Evolutionary conservation across 129 eudicot genomes (phyloP), one percentile per base, ranked within the genome.

Genomic region (Pulicaria dysenterica): DNA sequence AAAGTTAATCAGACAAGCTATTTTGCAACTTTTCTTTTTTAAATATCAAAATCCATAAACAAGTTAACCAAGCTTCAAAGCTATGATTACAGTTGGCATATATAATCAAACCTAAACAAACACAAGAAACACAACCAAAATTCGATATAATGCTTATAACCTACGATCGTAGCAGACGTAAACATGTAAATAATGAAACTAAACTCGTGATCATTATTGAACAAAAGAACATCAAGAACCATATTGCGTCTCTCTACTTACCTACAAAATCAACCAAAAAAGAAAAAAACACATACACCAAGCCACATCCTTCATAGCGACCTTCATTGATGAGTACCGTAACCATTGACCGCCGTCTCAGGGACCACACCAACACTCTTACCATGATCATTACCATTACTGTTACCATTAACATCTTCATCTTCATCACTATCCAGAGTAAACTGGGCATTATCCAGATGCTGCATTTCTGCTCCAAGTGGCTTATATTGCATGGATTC

Each of bases 351-450:
- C n/a, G 41, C 72, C 43, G 73, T 66, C 15, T 82, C 91, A 5
- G 72, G 71, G 38, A 76, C 73, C 49, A 75, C 77, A 5, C 16
- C 67, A 74, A 44, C 14, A 37, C 46, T 81, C 86, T 79, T 82
- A 15, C 79, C 78, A 72, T 58, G 85, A 58, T 85, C 86, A 61
- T 76, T 74, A 57, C 55, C 85, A 61, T 39, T 77, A 57, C 55
- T 83, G 55, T 39, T 77, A 16, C 86, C 95, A 39, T 79, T 83
- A 72, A 78, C 97, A 12, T 61, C 66, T 31, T 72, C 85, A 45
- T 92, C 98, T 4, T 86, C 95, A 73, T 94, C 98, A 9, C 89
- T 77, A 56, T 87, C 97, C 89, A 94, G 79, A 31, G 92, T 86
- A 67, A 94, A 94, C 76, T 67, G 88, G 64, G 83, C 72, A 8